A percentile compares a stretch with the other conserved stretches of the same genome.
phyloP scores from a whole-genome alignment of 768 basidiomycete species.

The Boletales sp. region DNA sequence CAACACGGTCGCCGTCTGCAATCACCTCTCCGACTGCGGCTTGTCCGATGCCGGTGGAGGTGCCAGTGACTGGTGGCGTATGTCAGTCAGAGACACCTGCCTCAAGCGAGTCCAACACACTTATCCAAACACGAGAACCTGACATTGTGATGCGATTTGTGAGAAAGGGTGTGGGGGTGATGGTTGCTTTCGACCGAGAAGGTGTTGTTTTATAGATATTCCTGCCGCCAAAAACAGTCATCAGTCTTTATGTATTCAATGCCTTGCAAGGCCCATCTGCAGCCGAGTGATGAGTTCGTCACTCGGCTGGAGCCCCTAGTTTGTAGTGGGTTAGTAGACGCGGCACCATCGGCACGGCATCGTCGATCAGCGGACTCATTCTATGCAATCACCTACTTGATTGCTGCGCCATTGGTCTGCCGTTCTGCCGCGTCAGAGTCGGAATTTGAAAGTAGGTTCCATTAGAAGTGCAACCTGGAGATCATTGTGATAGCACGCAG shows the following conservation, averaged over 20 bases:
- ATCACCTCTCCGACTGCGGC: conserved; percentile 26
- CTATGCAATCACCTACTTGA: too few relatives aligned
- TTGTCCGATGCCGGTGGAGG: conserved; percentile 39
- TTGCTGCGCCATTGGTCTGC: too few relatives aligned
- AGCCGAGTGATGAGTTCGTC: too few relatives aligned
- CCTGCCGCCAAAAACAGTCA: background rate
- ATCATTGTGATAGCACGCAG: background rate
- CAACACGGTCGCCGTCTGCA: conserved; percentile 24
- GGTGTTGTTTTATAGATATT: conserved; percentile 10
- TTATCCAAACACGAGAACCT: conserved; percentile 25
- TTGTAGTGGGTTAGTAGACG: too few relatives aligned
- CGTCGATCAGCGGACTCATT: too few relatives aligned
- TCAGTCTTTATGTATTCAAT: background rate
- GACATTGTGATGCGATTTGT: conserved; percentile 8
- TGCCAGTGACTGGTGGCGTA: conserved; percentile 35
- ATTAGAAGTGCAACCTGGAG: too few relatives aligned
- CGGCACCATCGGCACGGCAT: too few relatives aligned
- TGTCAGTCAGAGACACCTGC: background rate
- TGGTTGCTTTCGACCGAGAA: background rate
- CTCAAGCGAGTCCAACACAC: conserved; percentile 2
- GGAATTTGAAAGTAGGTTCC: too few relatives aligned
- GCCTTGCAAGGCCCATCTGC: too few relatives aligned
- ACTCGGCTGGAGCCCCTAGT: too few relatives aligned
- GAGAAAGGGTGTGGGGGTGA: background rate
- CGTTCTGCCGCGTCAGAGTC: too few relatives aligned